Percentiles rank a stretch among this genome's conserved stretches.
Evolutionary conservation across 2,329 filamentous ascomycete species (phyloP).

Genomic region (Parastagonospora avenae): DNA sequence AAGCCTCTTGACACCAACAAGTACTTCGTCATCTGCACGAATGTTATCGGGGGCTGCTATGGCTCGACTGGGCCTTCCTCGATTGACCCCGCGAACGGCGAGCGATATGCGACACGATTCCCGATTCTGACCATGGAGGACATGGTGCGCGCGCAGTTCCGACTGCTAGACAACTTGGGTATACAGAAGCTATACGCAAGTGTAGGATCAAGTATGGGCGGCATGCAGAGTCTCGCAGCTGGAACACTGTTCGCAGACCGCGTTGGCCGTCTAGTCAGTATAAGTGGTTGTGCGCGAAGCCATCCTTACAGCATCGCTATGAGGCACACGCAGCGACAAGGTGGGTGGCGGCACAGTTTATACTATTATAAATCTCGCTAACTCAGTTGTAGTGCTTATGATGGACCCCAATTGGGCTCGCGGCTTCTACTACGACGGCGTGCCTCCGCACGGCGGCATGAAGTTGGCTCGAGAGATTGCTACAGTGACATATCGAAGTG

Average conservation of each 20-base stretch:
- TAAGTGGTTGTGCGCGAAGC: constrained; percentile 90
- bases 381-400: constrained; percentile 72
- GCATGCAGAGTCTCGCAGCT: constrained; percentile 93
- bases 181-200: constrained; percentile 84
- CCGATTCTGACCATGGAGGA: constrained; percentile 95
- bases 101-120: constrained; percentile 91
- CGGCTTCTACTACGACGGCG: constrained; percentile 81
- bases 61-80: constrained; percentile 91
- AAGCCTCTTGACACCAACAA: constrained; percentile 85
- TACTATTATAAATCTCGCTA: constrained; percentile 2
- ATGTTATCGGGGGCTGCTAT: constrained; percentile 94
- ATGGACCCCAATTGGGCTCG: constrained; percentile 98
- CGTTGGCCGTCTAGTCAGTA: constrained; percentile 81
- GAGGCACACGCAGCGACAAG: constrained; percentile 93
- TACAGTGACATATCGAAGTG: constrained; percentile 94
- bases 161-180: constrained; percentile 78
- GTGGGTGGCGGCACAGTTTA: constrained; percentile 30
- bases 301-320: constrained; percentile 99
- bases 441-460: constrained; percentile 95
- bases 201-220: constrained; percentile 96
- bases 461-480: constrained; percentile 97
- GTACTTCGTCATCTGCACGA: constrained; percentile 94
- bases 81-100: constrained; percentile 84
- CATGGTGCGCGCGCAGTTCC: constrained; percentile 96
- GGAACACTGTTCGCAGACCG: constrained; percentile 82